phyloP scores from a whole-genome alignment of 2,329 filamentous ascomycete species.

The Clonostachys sp. region DNA sequence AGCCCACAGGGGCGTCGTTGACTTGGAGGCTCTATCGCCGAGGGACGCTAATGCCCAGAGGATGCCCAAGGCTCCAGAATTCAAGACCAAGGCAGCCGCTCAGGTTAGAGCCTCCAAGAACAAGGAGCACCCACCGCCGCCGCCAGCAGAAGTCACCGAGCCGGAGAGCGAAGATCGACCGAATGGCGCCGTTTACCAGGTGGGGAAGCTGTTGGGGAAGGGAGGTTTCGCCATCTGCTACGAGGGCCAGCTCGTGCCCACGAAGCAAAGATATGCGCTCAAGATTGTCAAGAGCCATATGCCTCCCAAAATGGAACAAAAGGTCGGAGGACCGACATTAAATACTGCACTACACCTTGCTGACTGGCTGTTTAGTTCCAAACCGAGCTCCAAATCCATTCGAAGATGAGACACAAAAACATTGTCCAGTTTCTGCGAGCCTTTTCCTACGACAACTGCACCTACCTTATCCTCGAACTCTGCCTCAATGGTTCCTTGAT shows the following conservation, averaged over 20 bases:
- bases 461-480: conserved; percentile 90
- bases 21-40: conserved; percentile 61
- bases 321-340: conserved; percentile 44
- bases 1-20: conserved; percentile 42
- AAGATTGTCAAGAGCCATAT: conserved; percentile 84
- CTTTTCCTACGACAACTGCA: conserved; percentile 84
- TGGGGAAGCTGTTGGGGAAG: conserved; percentile 71
- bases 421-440: conserved; percentile 94
- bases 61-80: conserved; percentile 39
- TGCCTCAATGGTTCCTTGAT: conserved; percentile 95
- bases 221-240: conserved; percentile 83
- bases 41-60: conserved; percentile 60
- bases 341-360: neutral
- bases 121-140: conserved; percentile 63
- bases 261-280: conserved; percentile 65
- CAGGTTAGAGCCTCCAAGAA: conserved; percentile 54
- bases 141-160: conserved; percentile 55
- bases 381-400: conserved; percentile 94
- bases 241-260: conserved; percentile 61
- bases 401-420: conserved; percentile 93
- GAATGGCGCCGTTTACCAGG: conserved; percentile 68
- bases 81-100: conserved; percentile 46
- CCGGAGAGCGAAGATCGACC: conserved; percentile 64
- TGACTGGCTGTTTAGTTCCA: conserved; percentile 46
- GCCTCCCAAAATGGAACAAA: conserved; percentile 79